Conservation (phyloP, 768 basidiomycete species). For the Dictyophora rubrovolvata region DNA sequence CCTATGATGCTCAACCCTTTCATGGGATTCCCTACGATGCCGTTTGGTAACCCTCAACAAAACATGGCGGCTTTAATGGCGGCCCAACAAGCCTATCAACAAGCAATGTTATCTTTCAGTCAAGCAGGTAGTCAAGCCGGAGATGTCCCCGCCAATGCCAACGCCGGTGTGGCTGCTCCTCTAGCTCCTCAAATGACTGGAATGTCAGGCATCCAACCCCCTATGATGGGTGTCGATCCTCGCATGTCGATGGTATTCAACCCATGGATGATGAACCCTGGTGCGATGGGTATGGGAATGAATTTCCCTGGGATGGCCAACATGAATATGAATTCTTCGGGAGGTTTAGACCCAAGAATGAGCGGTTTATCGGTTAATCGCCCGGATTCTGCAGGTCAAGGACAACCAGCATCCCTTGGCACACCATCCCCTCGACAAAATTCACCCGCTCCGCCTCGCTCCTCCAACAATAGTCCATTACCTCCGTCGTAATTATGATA, state of each 20-base stretch:
- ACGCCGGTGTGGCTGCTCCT: slow-evolving; percentile 18
- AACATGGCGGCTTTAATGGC: slow-evolving; percentile 75
- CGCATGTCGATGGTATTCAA: slow-evolving; percentile 56
- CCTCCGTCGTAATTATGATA: neutral
- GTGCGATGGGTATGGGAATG: slow-evolving; percentile 47
- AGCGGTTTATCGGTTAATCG: neutral
- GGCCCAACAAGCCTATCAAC: slow-evolving; percentile 75
- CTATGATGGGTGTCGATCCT: slow-evolving; percentile 48
- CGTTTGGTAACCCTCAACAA: slow-evolving; percentile 55
- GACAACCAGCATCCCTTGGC: neutral
- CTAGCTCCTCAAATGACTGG: slow-evolving; percentile 30
- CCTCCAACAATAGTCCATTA: neutral
- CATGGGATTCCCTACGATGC: slow-evolving; percentile 26
- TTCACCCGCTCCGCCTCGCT: slow-evolving; percentile 2
- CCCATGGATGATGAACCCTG: slow-evolving; percentile 41
- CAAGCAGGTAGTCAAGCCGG: slow-evolving; percentile 62
- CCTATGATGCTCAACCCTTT: slow-evolving; percentile 38
- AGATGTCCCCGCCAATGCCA: slow-evolving; percentile 40
- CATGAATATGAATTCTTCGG: slow-evolving; percentile 13
- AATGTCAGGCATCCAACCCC: slow-evolving; percentile 5
- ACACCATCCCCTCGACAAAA: slow-evolving; percentile 3
- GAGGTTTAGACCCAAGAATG: slow-evolving; percentile 4
- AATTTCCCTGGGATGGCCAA: slow-evolving; percentile 21
- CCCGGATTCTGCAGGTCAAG: neutral
- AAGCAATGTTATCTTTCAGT: slow-evolving; percentile 79